These are phyloP conservation scores for Sclerotinia glacialis DNA, from an alignment of 2,329 filamentous ascomycete species.

Conservation along the genomic window DNA sequence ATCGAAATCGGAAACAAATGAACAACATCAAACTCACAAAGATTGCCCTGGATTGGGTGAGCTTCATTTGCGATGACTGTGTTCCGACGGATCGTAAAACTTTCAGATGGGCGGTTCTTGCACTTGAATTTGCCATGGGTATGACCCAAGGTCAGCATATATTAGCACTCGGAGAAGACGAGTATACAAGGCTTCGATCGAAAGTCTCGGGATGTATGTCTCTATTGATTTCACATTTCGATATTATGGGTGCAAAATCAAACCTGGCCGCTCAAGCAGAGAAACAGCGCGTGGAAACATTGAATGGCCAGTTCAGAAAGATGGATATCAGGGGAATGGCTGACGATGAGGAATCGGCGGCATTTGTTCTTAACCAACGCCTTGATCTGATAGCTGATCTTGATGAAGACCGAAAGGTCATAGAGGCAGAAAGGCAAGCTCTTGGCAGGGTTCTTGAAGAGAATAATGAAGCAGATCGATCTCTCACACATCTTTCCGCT, in stretches of 20 bases:
- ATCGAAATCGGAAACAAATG: conserved; percentile 91
- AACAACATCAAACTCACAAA: conserved; percentile 95
- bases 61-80: conserved; percentile 97
- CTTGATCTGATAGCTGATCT: conserved; percentile 70
- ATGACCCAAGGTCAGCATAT: conserved; percentile 96
- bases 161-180: conserved; percentile 80
- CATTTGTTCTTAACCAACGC: conserved; percentile 72
- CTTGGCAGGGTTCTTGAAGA: conserved; percentile 89
- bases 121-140: conserved; percentile 93
- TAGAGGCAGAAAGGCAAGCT: conserved; percentile 80
- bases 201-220: conserved; percentile 98
- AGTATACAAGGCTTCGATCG: conserved; percentile 76
- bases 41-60: conserved; percentile 92
- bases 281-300: conserved; percentile 79
- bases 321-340: conserved; percentile 71
- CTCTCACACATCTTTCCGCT: conserved; percentile 87
- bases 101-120: conserved; percentile 94
- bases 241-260: conserved; percentile 96
- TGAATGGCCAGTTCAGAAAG: conserved; percentile 71
- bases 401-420: conserved; percentile 74
- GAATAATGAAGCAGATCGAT: conserved; percentile 92
- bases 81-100: conserved; percentile 91
- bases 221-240: conserved; percentile 94
- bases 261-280: conserved; percentile 92
- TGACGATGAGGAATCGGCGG: conserved; percentile 82